A percentile compares a stretch with the other conserved stretches of the same genome.
phyloP scores from a whole-genome alignment of 2,329 filamentous ascomycete species.

The Chaetomium strumarium region DNA sequence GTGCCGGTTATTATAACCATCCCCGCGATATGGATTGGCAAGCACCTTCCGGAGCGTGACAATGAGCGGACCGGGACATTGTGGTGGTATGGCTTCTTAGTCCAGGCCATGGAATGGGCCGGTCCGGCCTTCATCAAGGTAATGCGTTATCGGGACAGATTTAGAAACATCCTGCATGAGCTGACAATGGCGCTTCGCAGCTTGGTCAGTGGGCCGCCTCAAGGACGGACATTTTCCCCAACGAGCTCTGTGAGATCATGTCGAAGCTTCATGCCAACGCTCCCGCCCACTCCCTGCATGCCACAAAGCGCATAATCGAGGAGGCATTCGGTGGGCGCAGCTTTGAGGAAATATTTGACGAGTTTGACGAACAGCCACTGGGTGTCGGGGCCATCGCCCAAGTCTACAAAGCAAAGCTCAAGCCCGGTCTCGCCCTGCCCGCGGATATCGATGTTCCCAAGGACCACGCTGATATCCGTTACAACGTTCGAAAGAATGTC shows the following conservation, averaged over 20 bases:
- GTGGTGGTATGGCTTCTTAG: slow-evolving; percentile 92
- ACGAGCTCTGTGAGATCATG: slow-evolving; percentile 87
- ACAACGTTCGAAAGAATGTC: slow-evolving; percentile 73
- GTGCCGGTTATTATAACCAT: slow-evolving; percentile 79
- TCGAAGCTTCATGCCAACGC: slow-evolving; percentile 92
- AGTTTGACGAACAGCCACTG: slow-evolving; percentile 83
- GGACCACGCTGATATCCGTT: slow-evolving; percentile 41
- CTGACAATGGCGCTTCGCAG: slow-evolving; percentile 35
- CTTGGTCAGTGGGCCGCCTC: slow-evolving; percentile 98
- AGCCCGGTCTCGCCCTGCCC: slow-evolving; percentile 64
- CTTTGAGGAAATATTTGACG: slow-evolving; percentile 92
- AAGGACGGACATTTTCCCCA: slow-evolving; percentile 91
- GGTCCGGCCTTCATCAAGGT: slow-evolving; percentile 98
- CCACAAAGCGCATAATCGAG: slow-evolving; percentile 73
- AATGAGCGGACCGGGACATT: slow-evolving; percentile 75
- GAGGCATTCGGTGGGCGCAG: slow-evolving; percentile 71
- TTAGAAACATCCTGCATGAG: not conserved
- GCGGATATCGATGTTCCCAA: slow-evolving; percentile 52
- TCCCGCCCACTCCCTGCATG: slow-evolving; percentile 77
- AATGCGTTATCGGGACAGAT: slow-evolving; percentile 8
- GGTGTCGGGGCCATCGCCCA: slow-evolving; percentile 96
- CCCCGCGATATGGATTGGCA: slow-evolving; percentile 75
- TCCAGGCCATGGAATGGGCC: slow-evolving; percentile 83
- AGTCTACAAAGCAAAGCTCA: slow-evolving; percentile 92
- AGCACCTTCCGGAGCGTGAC: slow-evolving; percentile 54